Evolutionary conservation across 306 rosid species (phyloP).

Genomic region (Pyrus betulifolia): DNA sequence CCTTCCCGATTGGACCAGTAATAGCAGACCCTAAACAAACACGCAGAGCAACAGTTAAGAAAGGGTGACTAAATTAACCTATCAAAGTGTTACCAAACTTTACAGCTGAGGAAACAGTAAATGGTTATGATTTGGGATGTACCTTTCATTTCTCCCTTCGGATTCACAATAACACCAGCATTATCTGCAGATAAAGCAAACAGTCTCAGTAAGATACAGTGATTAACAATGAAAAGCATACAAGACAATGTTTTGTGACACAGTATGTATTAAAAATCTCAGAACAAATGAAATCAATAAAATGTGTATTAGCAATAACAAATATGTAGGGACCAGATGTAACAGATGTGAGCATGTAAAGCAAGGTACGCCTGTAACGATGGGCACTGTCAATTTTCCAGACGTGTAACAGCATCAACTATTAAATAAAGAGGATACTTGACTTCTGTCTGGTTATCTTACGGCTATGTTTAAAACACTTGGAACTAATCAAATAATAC

Average conservation of each 20-base stretch:
- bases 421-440: slow-evolving; percentile 18
- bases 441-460: slow-evolving; percentile 20
- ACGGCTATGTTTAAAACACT: neutral
- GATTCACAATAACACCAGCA: slow-evolving; percentile 54
- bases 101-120: neutral
- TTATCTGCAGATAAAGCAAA: slow-evolving; percentile 23
- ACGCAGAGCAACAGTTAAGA: neutral
- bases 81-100: neutral
- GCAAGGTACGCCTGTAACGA: slow-evolving; percentile 37
- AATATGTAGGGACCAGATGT: slow-evolving; percentile 31
- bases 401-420: slow-evolving; percentile 35
- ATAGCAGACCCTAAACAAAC: slow-evolving; percentile 43
- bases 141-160: slow-evolving; percentile 63
- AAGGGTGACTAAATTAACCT: neutral
- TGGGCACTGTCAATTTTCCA: slow-evolving; percentile 31
- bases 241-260: neutral
- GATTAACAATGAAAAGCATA: neutral
- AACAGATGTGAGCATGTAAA: slow-evolving; percentile 37
- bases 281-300: neutral
- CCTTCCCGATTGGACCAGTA: slow-evolving; percentile 54
- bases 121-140: neutral
- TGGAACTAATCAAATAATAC: neutral
- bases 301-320: neutral
- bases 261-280: too few species aligned
- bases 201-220: too few species aligned